phyloP scores from a whole-genome alignment of 257 asterid species.

The Fraxinus cuspidata region DNA sequence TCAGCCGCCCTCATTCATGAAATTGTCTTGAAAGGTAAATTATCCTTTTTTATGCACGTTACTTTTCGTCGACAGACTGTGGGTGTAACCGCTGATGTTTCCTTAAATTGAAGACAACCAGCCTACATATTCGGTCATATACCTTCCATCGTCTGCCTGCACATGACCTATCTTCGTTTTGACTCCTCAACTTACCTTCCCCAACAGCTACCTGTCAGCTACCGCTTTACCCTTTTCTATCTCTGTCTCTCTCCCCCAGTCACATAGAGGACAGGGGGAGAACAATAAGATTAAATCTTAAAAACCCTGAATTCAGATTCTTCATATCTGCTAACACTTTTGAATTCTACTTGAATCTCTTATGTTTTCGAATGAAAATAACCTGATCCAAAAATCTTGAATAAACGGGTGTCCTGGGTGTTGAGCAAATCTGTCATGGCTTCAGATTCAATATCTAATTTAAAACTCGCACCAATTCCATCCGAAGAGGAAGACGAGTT shows the following conservation, averaged over 20 bases:
- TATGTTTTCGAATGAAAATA: no score
- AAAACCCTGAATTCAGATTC: background rate
- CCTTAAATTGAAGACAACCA: background rate
- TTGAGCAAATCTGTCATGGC: constrained; percentile 21
- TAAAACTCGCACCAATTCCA: constrained; percentile 8
- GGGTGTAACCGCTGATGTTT: background rate
- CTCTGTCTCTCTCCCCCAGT: background rate
- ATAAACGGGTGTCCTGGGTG: no score
- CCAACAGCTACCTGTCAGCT: background rate
- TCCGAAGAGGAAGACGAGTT: constrained; percentile 32
- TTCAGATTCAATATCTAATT: constrained; percentile 44
- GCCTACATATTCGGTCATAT: background rate
- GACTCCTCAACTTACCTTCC: background rate
- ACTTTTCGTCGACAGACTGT: background rate
- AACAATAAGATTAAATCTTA: background rate
- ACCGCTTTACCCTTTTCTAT: background rate
- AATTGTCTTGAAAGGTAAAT: background rate
- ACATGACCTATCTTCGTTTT: background rate
- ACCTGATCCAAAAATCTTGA: no score
- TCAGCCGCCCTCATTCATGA: no score
- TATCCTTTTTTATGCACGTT: background rate
- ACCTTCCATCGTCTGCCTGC: background rate
- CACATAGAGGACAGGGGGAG: background rate
- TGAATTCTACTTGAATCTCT: no score
- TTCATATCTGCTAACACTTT: no score